These are phyloP conservation scores for Microstegium vimineum DNA, from an alignment of 176 grass and related monocot genomes.

Conservation along the genomic window DNA sequence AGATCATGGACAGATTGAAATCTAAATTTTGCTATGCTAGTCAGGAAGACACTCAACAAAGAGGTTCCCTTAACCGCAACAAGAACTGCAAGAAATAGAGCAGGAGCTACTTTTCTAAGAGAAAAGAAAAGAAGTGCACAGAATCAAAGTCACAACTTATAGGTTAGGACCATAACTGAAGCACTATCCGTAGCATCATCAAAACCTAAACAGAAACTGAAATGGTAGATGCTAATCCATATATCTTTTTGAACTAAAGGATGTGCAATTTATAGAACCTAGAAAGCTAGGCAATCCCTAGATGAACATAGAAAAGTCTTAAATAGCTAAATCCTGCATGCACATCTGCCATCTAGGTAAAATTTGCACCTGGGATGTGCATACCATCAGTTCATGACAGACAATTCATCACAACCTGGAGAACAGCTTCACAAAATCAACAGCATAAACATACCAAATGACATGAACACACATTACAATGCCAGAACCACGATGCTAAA, in stretches of 20 bases:
- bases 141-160: background rate
- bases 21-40: background rate
- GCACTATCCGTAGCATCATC: background rate
- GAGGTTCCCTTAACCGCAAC: background rate
- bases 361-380: background rate
- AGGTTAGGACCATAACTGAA: background rate
- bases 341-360: background rate
- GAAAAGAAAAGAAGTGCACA: background rate
- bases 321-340: background rate
- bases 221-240: background rate
- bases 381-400: background rate
- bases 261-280: background rate
- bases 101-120: background rate
- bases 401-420: background rate
- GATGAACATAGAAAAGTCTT: background rate
- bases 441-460: background rate
- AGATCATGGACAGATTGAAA: background rate
- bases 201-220: slow-evolving; percentile 7
- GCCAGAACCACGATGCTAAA: background rate
- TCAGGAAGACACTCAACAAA: background rate
- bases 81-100: background rate
- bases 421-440: background rate
- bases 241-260: background rate
- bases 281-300: slow-evolving; percentile 1
- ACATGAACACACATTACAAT: background rate